A percentile compares a stretch with the other conserved stretches of the same genome.
These are phyloP conservation scores for Cinnamomum micranthum DNA, from an alignment of 164 flowering plant species.

Conservation along the genomic window DNA sequence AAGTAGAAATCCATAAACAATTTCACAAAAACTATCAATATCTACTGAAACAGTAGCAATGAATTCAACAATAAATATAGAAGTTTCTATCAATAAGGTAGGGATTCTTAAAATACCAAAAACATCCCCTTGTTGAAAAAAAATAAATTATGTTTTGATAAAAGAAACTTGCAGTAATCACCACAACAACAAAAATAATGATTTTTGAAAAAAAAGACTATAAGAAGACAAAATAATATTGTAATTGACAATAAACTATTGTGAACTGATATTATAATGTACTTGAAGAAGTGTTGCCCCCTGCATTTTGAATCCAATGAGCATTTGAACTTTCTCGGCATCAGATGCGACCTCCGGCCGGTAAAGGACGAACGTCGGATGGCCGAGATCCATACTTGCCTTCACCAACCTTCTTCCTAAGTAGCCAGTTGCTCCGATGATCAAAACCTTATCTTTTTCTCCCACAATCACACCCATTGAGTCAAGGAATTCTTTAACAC, in stretches of 20 bases:
- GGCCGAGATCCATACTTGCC: constrained; percentile 51
- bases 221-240: background rate
- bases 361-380: constrained; percentile 45
- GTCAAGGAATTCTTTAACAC: too few relatives aligned
- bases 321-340: constrained; percentile 51
- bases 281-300: constrained; percentile 32
- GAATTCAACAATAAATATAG: too few relatives aligned
- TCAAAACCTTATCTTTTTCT: constrained; percentile 49
- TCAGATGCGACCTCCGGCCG: constrained; percentile 56
- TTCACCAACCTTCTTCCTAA: constrained; percentile 56
- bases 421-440: constrained; percentile 69
- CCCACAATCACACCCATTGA: constrained; percentile 10
- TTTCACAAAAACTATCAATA: too few relatives aligned
- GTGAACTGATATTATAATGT: background rate
- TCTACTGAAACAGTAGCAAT: too few relatives aligned
- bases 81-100: too few relatives aligned
- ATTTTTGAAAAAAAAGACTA: background rate
- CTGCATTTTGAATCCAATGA: constrained; percentile 39
- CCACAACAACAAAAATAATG: too few relatives aligned
- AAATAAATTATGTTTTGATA: too few relatives aligned
- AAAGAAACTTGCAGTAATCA: too few relatives aligned
- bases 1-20: too few relatives aligned
- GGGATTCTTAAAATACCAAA: too few relatives aligned
- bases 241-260: background rate
- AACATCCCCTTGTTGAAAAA: too few relatives aligned